phyloP scores from a whole-genome alignment of 2,329 filamentous ascomycete genomes.

The Cadophora malorum region DNA sequence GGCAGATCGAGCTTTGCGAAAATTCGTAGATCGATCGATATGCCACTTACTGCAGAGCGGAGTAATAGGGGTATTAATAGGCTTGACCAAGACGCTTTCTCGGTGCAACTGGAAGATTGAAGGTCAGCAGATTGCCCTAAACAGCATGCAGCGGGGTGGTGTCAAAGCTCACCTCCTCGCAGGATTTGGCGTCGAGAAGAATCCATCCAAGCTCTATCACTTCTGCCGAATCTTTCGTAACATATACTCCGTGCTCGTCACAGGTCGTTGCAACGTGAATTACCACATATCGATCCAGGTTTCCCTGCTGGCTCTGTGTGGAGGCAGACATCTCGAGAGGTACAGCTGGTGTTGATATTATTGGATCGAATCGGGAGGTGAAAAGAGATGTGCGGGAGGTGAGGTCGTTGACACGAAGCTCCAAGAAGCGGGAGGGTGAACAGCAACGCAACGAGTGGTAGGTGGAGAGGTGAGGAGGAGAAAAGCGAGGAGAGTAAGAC shows the following conservation, averaged over 20 bases:
- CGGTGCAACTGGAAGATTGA: conserved; percentile 74
- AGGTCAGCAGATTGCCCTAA: conserved; percentile 34
- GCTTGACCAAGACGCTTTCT: conserved; percentile 96
- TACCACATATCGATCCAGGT: conserved; percentile 95
- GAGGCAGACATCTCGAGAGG: conserved; percentile 60
- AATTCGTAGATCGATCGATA: conserved; percentile 15
- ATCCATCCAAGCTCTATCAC: conserved; percentile 99
- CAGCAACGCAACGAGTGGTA: conserved; percentile 41
- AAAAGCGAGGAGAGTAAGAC: conserved; percentile 23
- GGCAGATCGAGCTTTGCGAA: conserved; percentile 31
- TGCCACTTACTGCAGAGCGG: conserved; percentile 92
- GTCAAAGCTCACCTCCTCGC: conserved; percentile 78
- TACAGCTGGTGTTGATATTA: conserved; percentile 47
- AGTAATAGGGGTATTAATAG: conserved; percentile 97
- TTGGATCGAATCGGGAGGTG: conserved; percentile 66
- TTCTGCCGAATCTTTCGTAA: conserved; percentile 98
- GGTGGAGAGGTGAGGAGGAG: conserved; percentile 21
- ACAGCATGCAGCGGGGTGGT: conserved; percentile 18
- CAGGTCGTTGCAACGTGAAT: conserved; percentile 99
- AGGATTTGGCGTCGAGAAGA: conserved; percentile 86
- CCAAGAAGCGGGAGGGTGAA: conserved; percentile 23
- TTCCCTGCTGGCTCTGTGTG: conserved; percentile 63
- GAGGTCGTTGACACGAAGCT: conserved; percentile 46
- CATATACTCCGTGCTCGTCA: conserved; percentile 98
- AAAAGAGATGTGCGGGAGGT: conserved; percentile 66